Evolutionary conservation across 1,284 basidiomycete genomes (phyloP).

Genomic region (Malassezia equina): DNA sequence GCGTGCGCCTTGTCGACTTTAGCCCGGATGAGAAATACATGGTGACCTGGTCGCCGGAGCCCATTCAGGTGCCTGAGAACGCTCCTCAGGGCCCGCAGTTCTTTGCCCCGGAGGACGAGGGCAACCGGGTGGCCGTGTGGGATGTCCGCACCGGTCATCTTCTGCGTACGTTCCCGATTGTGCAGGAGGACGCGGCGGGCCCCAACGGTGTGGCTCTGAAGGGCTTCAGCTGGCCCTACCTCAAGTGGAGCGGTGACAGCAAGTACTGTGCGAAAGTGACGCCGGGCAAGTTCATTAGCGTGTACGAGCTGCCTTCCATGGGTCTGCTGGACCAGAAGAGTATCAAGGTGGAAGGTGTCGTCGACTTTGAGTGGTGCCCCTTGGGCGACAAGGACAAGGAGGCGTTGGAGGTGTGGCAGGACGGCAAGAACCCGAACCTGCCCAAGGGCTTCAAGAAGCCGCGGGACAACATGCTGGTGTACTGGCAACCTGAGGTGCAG

Average conservation of each 20-base stretch:
- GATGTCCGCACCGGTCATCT: conserved; percentile 86
- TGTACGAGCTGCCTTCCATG: conserved; percentile 92
- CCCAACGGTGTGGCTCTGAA: conserved; percentile 53
- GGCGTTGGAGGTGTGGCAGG: conserved; percentile 23
- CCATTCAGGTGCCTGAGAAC: conserved; percentile 75
- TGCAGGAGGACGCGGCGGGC: conserved; percentile 40
- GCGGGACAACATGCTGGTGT: conserved; percentile 84
- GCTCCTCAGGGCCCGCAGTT: conserved; percentile 56
- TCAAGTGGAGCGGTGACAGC: conserved; percentile 98
- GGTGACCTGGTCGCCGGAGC: conserved; percentile 94
- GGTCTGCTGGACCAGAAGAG: conserved; percentile 91
- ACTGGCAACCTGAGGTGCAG: conserved; percentile 89
- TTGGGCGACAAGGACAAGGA: conserved; percentile 66
- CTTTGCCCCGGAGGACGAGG: conserved; percentile 88
- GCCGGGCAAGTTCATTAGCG: conserved; percentile 82
- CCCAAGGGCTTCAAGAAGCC: conserved; percentile 50
- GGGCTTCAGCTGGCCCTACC: conserved; percentile 71
- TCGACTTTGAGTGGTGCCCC: conserved; percentile 99
- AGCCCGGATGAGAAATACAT: conserved; percentile 94
- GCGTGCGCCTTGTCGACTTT: conserved; percentile 93
- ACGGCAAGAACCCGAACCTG: conserved; percentile 17
- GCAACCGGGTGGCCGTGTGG: conserved; percentile 95
- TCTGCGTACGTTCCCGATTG: conserved; percentile 76
- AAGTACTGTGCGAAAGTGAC: conserved; percentile 82
- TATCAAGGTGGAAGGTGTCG: conserved; percentile 92